Conservation (phyloP, 208 protist species). For the Zelonia costaricensis region DNA sequence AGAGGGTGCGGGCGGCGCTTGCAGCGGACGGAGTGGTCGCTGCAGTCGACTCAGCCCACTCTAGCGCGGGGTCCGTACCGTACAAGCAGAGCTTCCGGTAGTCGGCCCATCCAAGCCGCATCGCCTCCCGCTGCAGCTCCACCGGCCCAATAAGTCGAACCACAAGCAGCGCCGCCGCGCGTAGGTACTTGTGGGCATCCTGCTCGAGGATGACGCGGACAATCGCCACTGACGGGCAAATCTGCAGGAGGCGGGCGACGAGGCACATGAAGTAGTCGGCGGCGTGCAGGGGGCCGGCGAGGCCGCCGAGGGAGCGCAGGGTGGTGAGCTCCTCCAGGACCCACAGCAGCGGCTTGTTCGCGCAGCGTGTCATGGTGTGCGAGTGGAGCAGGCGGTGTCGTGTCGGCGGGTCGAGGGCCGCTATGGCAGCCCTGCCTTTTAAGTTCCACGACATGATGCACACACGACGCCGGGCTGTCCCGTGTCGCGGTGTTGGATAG, state of each 20-base stretch:
- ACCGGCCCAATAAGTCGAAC: conserved; percentile 70
- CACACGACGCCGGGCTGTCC: background rate
- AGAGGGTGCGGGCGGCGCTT: conserved; percentile 3
- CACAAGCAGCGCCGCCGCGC: conserved; percentile 65
- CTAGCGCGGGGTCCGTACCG: conserved; percentile 42
- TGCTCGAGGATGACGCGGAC: conserved; percentile 73
- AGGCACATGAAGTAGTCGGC: conserved; percentile 74
- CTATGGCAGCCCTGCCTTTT: conserved; percentile 63
- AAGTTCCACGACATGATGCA: conserved; percentile 60
- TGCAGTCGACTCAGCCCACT: conserved; percentile 9
- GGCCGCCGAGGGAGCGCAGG: conserved; percentile 44
- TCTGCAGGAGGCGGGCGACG: conserved; percentile 68
- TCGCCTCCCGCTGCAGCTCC: conserved; percentile 46
- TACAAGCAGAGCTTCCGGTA: conserved; percentile 81
- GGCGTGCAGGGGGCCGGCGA: conserved; percentile 47
- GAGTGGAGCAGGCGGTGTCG: conserved; percentile 54
- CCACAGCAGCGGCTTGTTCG: conserved; percentile 68
- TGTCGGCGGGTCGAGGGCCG: conserved; percentile 56
- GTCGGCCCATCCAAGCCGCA: conserved; percentile 58
- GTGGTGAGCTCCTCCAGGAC: conserved; percentile 63
- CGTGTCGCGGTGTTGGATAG: background rate
- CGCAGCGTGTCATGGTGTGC: conserved; percentile 58
- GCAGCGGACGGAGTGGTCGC: background rate
- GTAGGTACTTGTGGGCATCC: conserved; percentile 81
- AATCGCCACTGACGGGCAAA: conserved; percentile 50